A percentile compares a stretch with the other conserved stretches of the same genome.
Evolutionary conservation across 345 rosid species (phyloP).

Genomic region (Eucalyptus tenuipes): DNA sequence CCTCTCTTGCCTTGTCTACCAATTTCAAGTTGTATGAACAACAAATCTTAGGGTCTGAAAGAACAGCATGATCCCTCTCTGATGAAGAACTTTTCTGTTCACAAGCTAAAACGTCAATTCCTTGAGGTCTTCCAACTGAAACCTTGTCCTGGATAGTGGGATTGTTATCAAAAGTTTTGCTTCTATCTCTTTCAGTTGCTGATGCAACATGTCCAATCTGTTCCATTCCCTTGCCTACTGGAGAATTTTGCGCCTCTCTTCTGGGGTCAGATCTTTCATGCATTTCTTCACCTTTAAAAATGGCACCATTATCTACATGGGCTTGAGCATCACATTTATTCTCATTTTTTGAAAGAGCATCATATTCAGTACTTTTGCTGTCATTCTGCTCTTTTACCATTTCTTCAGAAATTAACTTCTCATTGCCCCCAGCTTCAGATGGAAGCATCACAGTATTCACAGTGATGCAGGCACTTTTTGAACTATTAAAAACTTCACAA

Average conservation of each 20-base stretch:
- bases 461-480: conserved; percentile 18
- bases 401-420: conserved; percentile 28
- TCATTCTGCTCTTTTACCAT: conserved; percentile 24
- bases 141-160: conserved; percentile 9
- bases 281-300: not conserved
- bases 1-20: conserved; percentile 55
- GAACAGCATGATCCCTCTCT: conserved; percentile 2
- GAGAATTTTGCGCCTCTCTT: not conserved
- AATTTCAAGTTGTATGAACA: conserved; percentile 22
- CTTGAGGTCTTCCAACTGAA: not conserved
- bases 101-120: not conserved
- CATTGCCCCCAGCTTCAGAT: conserved; percentile 24
- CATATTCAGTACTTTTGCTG: conserved; percentile 11
- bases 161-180: conserved; percentile 8
- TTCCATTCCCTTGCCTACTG: not conserved
- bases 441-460: conserved; percentile 16
- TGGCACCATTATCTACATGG: not conserved
- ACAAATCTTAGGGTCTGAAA: conserved; percentile 25
- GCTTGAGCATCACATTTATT: not conserved
- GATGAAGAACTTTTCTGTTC: not conserved
- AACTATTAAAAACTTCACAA: conserved; percentile 17
- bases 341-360: conserved; percentile 10
- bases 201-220: conserved; percentile 13
- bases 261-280: not conserved
- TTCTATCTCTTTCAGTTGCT: conserved; percentile 19